Conservation (phyloP, 441 rosid genomes). For the Geranium incanum region DNA sequence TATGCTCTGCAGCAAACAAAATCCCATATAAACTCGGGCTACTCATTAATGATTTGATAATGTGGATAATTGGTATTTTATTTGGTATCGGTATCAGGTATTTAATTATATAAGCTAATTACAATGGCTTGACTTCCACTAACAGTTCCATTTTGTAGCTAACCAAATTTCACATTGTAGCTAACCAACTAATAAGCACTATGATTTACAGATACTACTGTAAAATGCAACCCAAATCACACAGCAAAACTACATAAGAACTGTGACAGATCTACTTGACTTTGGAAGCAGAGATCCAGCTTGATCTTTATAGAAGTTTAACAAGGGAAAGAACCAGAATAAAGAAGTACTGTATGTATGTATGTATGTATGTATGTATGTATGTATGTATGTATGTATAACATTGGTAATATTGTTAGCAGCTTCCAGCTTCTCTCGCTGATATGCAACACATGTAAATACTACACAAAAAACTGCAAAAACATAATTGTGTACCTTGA, state of each 20-base stretch:
- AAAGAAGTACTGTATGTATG: background rate
- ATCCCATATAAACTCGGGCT: background rate
- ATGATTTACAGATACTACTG: background rate
- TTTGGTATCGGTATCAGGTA: too few species aligned
- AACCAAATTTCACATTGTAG: background rate
- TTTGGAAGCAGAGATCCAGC: background rate
- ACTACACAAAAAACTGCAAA: background rate
- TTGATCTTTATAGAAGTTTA: background rate
- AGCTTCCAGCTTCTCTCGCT: background rate
- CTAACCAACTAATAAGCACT: background rate
- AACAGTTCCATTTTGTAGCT: background rate
- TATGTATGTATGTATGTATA: background rate
- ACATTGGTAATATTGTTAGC: background rate
- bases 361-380: too few species aligned
- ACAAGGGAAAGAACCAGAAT: background rate
- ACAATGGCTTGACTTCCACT: background rate
- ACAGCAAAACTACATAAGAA: background rate
- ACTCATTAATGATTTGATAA: background rate
- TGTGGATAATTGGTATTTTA: too few species aligned
- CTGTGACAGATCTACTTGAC: background rate
- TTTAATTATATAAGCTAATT: too few species aligned
- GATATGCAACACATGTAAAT: background rate
- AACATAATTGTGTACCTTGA: constrained; percentile 19
- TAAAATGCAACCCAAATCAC: background rate
- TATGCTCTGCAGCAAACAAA: constrained; percentile 2